Conservation (phyloP, 2,329 filamentous ascomycete genomes). For the Bertia moriformis region DNA sequence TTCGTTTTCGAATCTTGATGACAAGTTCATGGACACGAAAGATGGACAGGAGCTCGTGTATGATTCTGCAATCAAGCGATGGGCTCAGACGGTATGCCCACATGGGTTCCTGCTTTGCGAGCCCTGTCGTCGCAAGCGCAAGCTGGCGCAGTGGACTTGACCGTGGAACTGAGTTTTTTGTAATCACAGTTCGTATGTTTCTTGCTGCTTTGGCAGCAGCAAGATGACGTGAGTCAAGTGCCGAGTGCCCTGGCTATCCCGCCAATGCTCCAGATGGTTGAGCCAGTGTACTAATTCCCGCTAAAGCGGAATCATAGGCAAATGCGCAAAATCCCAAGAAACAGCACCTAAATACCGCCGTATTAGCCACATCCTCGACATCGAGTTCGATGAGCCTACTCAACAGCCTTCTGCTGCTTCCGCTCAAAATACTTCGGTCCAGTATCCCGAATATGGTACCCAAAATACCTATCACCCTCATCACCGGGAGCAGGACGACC, state of each 20-base stretch:
- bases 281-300: no score
- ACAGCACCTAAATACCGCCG: conserved; percentile 40
- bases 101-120: no score
- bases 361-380: conserved; percentile 47
- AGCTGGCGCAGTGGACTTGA: no score
- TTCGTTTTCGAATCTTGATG: conserved; percentile 36
- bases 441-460: conserved; percentile 21
- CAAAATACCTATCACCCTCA: conserved; percentile 26
- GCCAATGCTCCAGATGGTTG: no score
- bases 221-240: no score
- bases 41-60: conserved; percentile 44
- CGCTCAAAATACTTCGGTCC: conserved; percentile 8
- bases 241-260: no score
- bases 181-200: no score
- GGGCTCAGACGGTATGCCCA: conserved; percentile 39
- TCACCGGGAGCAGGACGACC: conserved; percentile 31
- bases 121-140: no score
- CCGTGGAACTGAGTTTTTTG: no score
- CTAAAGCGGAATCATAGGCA: neutral
- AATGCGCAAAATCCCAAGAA: conserved; percentile 9
- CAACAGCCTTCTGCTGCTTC: conserved; percentile 5
- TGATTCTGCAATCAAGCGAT: conserved; percentile 34
- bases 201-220: no score
- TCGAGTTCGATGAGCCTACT: conserved; percentile 30
- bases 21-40: conserved; percentile 42